A percentile compares a stretch with the other conserved stretches of the same genome.
Conservation (phyloP, 805 yeast genomes). For the Cyberlindnera amylophila region DNA sequence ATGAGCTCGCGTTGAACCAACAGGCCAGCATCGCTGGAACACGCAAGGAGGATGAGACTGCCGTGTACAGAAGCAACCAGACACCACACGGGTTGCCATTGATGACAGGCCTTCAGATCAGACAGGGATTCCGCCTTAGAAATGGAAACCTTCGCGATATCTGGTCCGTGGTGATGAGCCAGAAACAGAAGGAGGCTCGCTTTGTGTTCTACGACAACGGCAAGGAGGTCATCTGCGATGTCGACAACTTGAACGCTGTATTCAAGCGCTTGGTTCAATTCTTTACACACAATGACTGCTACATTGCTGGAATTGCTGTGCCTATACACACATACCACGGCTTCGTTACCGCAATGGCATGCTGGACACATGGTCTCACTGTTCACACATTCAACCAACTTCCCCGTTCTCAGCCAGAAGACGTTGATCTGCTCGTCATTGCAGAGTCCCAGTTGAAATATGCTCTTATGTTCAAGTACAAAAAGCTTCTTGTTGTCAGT, state of each 20-base stretch:
- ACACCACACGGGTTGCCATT: slow-evolving; percentile 70
- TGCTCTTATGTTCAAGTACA: slow-evolving; percentile 29
- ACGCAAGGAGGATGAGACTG: slow-evolving; percentile 65
- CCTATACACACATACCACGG: slow-evolving; percentile 31
- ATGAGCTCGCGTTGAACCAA: slow-evolving; percentile 50
- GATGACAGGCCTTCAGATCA: slow-evolving; percentile 63
- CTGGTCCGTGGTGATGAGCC: slow-evolving; percentile 52
- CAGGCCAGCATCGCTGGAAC: slow-evolving; percentile 68
- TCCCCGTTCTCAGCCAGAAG: slow-evolving; percentile 24
- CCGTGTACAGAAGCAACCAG: slow-evolving; percentile 69
- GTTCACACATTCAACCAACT: slow-evolving; percentile 38
- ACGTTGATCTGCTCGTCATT: slow-evolving; percentile 32
- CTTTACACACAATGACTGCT: slow-evolving; percentile 17
- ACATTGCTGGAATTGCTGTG: slow-evolving; percentile 29
- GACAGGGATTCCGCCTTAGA: slow-evolving; percentile 60
- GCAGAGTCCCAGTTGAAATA: slow-evolving; percentile 23
- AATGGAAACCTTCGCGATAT: slow-evolving; percentile 75
- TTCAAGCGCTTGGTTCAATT: slow-evolving; percentile 26
- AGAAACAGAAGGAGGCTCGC: slow-evolving; percentile 21
- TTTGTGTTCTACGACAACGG: slow-evolving; percentile 27
- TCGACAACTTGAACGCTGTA: slow-evolving; percentile 29
- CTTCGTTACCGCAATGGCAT: slow-evolving; percentile 39
- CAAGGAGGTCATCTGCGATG: slow-evolving; percentile 10
- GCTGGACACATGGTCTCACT: slow-evolving; percentile 39
- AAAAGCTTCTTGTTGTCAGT: slow-evolving; percentile 32